Evolutionary conservation across 2,329 filamentous ascomycete species (phyloP), one percentile per base, ranked within the genome.

Genomic region (Colletotrichum costaricense): DNA sequence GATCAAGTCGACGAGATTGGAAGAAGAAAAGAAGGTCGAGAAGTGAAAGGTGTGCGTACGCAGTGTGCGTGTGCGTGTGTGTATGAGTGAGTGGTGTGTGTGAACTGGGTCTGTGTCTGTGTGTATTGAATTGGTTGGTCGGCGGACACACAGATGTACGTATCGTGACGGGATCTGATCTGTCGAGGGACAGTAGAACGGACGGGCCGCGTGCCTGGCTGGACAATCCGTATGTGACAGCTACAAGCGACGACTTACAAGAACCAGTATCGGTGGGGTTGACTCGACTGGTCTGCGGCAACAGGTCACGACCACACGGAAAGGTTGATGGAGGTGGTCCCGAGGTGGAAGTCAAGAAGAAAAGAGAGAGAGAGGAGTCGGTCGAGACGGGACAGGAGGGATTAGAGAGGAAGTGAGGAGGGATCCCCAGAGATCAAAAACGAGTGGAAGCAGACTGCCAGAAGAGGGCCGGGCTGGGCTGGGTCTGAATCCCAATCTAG

Each of bases 11-110:
- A 52, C 22, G 35, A 24, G 30, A 49, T 26, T 19, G 24, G 28
- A 28, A 58, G 49, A 56, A 22, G 42, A 68, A 75, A 73, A 67
- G 66, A 73, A 69, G 57, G 69, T 69, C 62, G 56, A 75, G 62
- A 74, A 73, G 55, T 28, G 58, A 65, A 65, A 60, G 54, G 24
- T 26, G 54, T 24, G 33, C 33, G 33, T 35, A 35, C 33, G 33
- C 33, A 35, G 59, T 57, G 35, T 49, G 49, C 54, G 22, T 28
- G 22, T 55, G 52, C 14, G 52, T 56, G 22, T 56, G 22, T 24
- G 11, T 24, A 14, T 2, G n/a, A n/a, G 22, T 28, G 52, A 16
- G 26, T 33, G 30, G 30, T 33, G 30, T 24, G 26, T 22, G 19
- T 49, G 42, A 49, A 7, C 42, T n/a, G 28, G 12, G 60, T 35